These are phyloP conservation scores for Neonectria ditissima DNA, from an alignment of 2,329 filamentous ascomycete species.

Conservation along the genomic window DNA sequence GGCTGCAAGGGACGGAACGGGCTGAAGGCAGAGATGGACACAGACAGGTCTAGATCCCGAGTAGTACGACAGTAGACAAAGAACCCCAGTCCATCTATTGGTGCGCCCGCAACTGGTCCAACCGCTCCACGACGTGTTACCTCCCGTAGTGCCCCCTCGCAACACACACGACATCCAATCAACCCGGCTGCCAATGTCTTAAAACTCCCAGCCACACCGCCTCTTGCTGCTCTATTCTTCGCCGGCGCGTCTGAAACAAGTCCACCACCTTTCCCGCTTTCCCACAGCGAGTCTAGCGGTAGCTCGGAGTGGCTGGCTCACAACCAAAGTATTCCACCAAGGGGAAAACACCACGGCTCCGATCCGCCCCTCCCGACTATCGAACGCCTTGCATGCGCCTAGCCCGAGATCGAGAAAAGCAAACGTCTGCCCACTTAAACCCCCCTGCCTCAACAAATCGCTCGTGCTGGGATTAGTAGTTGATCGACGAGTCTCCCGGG, in stretches of 20 bases:
- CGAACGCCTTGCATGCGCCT: slow-evolving; percentile 13
- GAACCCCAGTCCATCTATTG: not conserved
- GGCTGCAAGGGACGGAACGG: not conserved
- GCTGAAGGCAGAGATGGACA: too few relatives aligned
- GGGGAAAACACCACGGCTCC: not conserved
- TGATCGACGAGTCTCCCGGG: not conserved
- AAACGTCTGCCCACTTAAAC: slow-evolving; percentile 1
- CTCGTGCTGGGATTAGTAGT: not conserved
- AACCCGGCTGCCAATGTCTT: not conserved
- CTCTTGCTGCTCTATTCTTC: not conserved
- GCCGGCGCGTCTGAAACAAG: not conserved
- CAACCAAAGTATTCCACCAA: not conserved
- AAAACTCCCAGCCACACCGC: not conserved
- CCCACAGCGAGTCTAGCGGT: not conserved
- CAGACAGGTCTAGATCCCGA: not conserved
- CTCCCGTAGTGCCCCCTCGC: not conserved
- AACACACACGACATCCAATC: not conserved
- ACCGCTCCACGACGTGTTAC: not conserved
- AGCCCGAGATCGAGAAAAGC: not conserved
- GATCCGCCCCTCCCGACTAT: not conserved
- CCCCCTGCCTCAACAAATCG: not conserved
- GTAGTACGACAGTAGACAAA: not conserved
- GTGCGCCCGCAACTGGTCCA: not conserved
- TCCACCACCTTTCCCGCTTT: not conserved
- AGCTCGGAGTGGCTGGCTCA: not conserved